phyloP scores from a whole-genome alignment of 495 filamentous ascomycete genomes.

The Bryoglossum gracile region DNA sequence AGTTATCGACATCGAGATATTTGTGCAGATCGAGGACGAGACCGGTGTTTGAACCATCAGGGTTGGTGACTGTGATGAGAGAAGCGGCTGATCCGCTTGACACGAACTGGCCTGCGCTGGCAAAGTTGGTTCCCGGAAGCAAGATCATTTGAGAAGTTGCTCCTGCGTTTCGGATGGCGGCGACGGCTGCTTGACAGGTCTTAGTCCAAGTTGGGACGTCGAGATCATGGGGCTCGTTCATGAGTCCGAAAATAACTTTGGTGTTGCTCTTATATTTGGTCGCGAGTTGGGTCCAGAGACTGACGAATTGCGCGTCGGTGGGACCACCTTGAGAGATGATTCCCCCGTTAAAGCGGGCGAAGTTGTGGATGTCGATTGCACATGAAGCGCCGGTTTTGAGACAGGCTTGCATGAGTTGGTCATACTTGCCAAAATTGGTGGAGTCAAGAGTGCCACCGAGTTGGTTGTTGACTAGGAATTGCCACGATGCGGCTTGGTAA shows the following conservation, averaged over 20 bases:
- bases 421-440: conserved; percentile 44
- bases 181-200: conserved; percentile 48
- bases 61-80: conserved; percentile 46
- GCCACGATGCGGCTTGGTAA: conserved; percentile 35
- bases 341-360: conserved; percentile 50
- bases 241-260: conserved; percentile 50
- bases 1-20: conserved; percentile 52
- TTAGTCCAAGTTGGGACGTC: conserved; percentile 35
- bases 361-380: conserved; percentile 55
- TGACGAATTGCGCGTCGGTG: conserved; percentile 45
- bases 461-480: conserved; percentile 45
- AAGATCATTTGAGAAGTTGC: conserved; percentile 43
- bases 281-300: conserved; percentile 51
- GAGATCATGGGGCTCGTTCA: conserved; percentile 53
- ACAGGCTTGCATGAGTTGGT: conserved; percentile 51
- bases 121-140: conserved; percentile 39
- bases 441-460: conserved; percentile 42
- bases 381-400: conserved; percentile 47
- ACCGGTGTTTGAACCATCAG: conserved; percentile 42
- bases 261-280: conserved; percentile 41
- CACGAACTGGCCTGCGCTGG: conserved; percentile 39
- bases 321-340: conserved; percentile 54
- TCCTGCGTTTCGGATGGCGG: conserved; percentile 50
- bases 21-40: conserved; percentile 50
- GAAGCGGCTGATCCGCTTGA: conserved; percentile 39